phyloP scores from a whole-genome alignment of 768 basidiomycete genomes.

The Sarcodon aspratus region DNA sequence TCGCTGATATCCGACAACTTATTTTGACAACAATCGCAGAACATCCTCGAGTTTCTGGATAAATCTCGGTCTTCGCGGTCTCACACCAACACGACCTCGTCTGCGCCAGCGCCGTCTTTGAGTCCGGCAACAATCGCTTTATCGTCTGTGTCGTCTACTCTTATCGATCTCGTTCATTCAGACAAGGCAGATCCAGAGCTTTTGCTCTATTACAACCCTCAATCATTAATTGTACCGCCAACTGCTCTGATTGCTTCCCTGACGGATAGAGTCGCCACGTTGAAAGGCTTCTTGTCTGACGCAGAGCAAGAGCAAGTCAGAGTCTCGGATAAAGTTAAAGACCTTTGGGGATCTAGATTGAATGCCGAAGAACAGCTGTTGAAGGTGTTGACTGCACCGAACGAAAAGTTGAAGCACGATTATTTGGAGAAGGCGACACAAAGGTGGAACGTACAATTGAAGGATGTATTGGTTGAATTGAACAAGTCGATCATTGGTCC shows the following conservation, averaged over 20 bases:
- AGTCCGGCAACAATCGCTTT: constrained; percentile 77
- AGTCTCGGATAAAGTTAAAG: constrained; percentile 51
- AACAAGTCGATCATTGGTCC: constrained; percentile 54
- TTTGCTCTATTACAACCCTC: constrained; percentile 48
- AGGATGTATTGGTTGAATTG: constrained; percentile 32
- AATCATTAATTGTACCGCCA: constrained; percentile 6
- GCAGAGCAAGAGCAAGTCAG: constrained; percentile 34
- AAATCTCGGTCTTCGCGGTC: constrained; percentile 65
- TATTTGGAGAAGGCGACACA: constrained; percentile 39
- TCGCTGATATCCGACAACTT: background rate
- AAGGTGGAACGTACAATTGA: constrained; percentile 43
- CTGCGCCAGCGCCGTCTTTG: constrained; percentile 63
- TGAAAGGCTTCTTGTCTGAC: constrained; percentile 33
- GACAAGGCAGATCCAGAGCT: constrained; percentile 51
- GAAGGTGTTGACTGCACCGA: constrained; percentile 15
- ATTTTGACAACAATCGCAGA: constrained; percentile 25
- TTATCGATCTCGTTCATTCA: constrained; percentile 51
- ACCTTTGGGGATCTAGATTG: constrained; percentile 51
- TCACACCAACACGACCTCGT: constrained; percentile 56
- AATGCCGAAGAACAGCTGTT: constrained; percentile 29
- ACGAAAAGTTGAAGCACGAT: constrained; percentile 25
- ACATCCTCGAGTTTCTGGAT: constrained; percentile 73
- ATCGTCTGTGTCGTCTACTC: constrained; percentile 27
- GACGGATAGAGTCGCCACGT: constrained; percentile 32
- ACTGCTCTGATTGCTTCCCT: constrained; percentile 36